Base-by-base conservation (phyloP, 352 stramenopile species). In the Pythium angustatum region DNA sequence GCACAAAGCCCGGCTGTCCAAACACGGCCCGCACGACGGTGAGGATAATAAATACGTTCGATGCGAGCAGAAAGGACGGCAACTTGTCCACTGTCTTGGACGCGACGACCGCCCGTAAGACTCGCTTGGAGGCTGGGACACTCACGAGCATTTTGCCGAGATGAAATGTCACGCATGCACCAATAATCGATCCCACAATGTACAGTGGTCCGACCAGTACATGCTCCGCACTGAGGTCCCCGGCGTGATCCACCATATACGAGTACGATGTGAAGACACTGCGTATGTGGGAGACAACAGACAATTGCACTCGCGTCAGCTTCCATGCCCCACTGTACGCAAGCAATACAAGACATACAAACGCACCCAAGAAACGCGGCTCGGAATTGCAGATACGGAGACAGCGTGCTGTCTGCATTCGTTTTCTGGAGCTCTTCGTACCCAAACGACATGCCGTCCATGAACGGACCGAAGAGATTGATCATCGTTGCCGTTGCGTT, bases 201-300 rank as follows among this genome's bases (percentile, higher is more conserved):
- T 95, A 95, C 2, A 91, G 33, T 14, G 76, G 75, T 1, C 85
- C 87, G 0, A 66, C 59, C 9, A 77, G 41, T 24, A 81, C 52
- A 43, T 58, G 81, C 7, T 44, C 31, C 1, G 63, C 58, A 49
- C 81, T 90, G 10, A 95, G 74, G 45, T 93, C 87, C 2, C 87
- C 83, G 1, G 87, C 87, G 52, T 95, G 87, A 63, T 95, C 87
- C 6, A 78, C 81, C 87, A 95, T 95, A 73, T 91, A 95, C 57
- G 85, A 87, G 55, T 88, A 95, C n/a, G 85, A 94, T 44, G 87
- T 95, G 57, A 95, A 92, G 15, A 93, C 87, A 1, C 87, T 95
- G 45, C 15, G 7, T 19, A n/a, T n/a, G n/a, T n/a, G n/a, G n/a
- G n/a, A n/a, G n/a, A n/a, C n/a, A n/a, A n/a, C n/a, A n/a, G n/a